Percentiles rank a stretch among this genome's conserved stretches.
Evolutionary conservation across 148 eudicot species (phyloP).

Genomic region (Rhododendron molle): DNA sequence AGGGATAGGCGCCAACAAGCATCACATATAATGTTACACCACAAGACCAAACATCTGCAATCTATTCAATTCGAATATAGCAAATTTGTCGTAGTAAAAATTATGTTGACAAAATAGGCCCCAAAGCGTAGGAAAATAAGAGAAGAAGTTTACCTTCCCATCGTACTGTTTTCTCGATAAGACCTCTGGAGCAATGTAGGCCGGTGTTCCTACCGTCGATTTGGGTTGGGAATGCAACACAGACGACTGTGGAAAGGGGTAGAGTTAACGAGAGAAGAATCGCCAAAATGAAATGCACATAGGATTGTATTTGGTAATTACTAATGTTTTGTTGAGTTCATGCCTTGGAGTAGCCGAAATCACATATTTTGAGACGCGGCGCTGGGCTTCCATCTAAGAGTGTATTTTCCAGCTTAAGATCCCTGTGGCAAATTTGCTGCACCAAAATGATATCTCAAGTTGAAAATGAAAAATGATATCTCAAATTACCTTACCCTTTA

Average conservation of each 20-base stretch:
- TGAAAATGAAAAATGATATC: too few relatives aligned
- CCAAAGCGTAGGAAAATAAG: neutral
- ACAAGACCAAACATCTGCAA: constrained; percentile 98
- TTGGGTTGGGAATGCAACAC: constrained; percentile 56
- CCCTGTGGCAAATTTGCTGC: constrained; percentile 66
- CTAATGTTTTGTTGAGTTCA: neutral
- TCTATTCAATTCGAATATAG: constrained; percentile 29
- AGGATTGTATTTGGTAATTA: neutral
- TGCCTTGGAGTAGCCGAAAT: constrained; percentile 73
- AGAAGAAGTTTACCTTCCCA: constrained; percentile 43
- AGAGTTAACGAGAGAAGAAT: neutral
- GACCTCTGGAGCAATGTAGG: constrained; percentile 52
- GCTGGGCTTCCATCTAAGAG: constrained; percentile 60
- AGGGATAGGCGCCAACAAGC: constrained; percentile 88
- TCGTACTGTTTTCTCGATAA: constrained; percentile 48
- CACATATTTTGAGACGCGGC: constrained; percentile 67
- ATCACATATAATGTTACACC: constrained; percentile 90
- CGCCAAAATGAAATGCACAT: neutral
- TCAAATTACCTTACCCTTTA: neutral
- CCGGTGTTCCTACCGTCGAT: constrained; percentile 49
- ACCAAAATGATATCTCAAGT: constrained; percentile 1
- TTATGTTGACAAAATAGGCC: neutral
- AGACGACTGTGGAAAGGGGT: constrained; percentile 30
- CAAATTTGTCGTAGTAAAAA: neutral
- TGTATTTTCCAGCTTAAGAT: constrained; percentile 67